These are phyloP conservation scores for Claviceps arundinis DNA, from an alignment of 2,329 filamentous ascomycete genomes.

Conservation along the genomic window DNA sequence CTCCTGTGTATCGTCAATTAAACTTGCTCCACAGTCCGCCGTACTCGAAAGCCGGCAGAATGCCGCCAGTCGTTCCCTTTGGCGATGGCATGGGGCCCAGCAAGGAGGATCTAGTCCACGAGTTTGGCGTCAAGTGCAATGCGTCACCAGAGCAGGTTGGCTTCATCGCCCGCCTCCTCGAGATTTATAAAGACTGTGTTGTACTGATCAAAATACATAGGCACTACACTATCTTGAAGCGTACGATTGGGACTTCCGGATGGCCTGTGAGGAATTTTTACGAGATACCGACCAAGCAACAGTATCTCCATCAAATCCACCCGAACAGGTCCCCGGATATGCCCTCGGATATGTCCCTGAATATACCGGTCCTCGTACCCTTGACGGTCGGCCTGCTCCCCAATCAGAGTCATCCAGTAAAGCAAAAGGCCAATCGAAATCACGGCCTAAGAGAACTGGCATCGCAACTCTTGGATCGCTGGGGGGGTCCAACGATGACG, in stretches of 20 bases:
- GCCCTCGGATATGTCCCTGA: constrained; percentile 12
- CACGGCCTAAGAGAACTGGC: constrained; percentile 42
- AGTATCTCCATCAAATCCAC: no score
- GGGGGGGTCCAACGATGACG: constrained; percentile 32
- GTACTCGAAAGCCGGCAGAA: not conserved
- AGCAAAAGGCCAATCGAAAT: constrained; percentile 19
- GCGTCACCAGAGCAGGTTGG: constrained; percentile 5
- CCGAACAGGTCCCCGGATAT: no score
- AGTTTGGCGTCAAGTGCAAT: constrained; percentile 4
- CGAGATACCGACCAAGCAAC: constrained; percentile 38
- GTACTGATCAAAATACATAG: constrained; percentile 25
- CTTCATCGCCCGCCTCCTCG: not conserved
- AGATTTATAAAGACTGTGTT: no score
- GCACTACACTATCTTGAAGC: constrained; percentile 53
- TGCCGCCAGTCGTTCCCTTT: not conserved
- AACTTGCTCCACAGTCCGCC: not conserved
- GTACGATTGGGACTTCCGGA: constrained; percentile 52
- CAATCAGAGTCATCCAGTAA: constrained; percentile 16
- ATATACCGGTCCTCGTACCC: constrained; percentile 49
- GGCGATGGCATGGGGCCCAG: constrained; percentile 1
- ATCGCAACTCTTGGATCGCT: constrained; percentile 47
- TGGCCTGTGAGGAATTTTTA: constrained; percentile 50
- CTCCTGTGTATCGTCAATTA: not conserved
- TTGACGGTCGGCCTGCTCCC: constrained; percentile 48
- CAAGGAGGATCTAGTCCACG: constrained; percentile 4